Evolutionary conservation across 805 yeast genomes (phyloP).

Genomic region (Myxozyma kluyveri): DNA sequence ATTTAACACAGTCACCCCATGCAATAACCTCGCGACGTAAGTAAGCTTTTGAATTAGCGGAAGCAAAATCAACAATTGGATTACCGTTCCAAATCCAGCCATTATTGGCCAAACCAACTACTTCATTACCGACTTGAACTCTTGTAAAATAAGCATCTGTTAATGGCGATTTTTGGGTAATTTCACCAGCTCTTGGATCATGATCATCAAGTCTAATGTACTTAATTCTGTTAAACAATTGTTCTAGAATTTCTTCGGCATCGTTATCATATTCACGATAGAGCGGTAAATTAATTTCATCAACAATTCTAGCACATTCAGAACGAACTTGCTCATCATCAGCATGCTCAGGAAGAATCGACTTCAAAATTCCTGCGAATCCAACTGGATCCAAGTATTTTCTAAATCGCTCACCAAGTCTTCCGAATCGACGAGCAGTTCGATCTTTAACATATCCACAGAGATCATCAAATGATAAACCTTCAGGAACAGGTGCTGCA

Average conservation of each 20-base stretch:
- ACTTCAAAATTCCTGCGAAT: constrained; percentile 52
- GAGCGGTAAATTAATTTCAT: constrained; percentile 72
- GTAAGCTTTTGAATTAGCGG: constrained; percentile 72
- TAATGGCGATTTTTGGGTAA: constrained; percentile 57
- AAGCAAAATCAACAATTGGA: constrained; percentile 91
- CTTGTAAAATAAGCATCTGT: constrained; percentile 87
- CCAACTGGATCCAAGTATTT: constrained; percentile 52
- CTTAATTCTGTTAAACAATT: constrained; percentile 71
- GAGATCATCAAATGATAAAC: constrained; percentile 24
- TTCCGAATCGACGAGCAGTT: constrained; percentile 35
- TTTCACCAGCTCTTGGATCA: constrained; percentile 78
- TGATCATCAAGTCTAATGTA: constrained; percentile 71
- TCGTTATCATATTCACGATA: constrained; percentile 78
- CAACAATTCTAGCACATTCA: constrained; percentile 45
- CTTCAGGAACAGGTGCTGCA: constrained; percentile 22
- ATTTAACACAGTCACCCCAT: constrained; percentile 96
- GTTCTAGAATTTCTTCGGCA: constrained; percentile 58
- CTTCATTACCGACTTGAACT: constrained; percentile 60
- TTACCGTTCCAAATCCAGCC: constrained; percentile 99
- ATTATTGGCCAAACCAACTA: constrained; percentile 69
- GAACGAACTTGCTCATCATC: constrained; percentile 37
- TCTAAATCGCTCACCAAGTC: constrained; percentile 52
- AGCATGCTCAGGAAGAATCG: constrained; percentile 39
- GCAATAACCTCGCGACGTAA: constrained; percentile 88
- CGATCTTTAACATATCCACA: constrained; percentile 20